Percentiles rank a stretch among this genome's conserved stretches.
Evolutionary conservation across 345 rosid species (phyloP).

Genomic region (Murraya koenigii): DNA sequence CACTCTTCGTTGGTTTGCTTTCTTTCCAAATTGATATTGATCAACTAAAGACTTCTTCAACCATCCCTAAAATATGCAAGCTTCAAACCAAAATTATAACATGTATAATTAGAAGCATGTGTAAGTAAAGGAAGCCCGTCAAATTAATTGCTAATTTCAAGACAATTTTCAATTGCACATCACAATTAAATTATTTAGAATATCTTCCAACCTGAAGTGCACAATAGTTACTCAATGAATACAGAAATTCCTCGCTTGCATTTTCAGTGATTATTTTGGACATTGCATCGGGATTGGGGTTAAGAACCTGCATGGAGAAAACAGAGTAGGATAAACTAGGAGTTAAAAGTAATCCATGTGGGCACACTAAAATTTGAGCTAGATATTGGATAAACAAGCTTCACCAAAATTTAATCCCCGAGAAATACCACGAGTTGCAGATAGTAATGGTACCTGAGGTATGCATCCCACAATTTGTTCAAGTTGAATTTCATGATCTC

Average conservation of each 20-base stretch:
- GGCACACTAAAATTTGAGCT: neutral
- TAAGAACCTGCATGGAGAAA: constrained; percentile 63
- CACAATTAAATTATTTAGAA: neutral
- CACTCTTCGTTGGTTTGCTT: neutral
- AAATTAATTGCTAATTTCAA: constrained; percentile 3
- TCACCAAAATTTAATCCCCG: neutral
- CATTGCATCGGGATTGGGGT: constrained; percentile 97
- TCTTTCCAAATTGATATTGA: neutral
- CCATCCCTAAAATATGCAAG: neutral
- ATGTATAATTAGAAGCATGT: neutral
- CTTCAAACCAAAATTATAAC: neutral
- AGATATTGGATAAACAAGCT: constrained; percentile 7
- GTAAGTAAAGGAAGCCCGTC: neutral
- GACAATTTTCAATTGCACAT: neutral
- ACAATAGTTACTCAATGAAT: constrained; percentile 93
- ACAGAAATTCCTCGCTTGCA: constrained; percentile 92
- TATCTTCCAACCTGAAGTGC: constrained; percentile 78
- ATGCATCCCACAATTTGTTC: constrained; percentile 98
- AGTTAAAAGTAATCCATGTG: neutral
- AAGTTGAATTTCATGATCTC: constrained; percentile 69
- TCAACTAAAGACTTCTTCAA: neutral
- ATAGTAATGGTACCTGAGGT: constrained; percentile 72
- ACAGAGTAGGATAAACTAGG: constrained; percentile 12
- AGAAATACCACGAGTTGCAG: neutral
- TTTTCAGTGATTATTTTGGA: constrained; percentile 91